Base-by-base conservation (phyloP, 1,284 basidiomycete species). In the Cutaneotrichosporon cutaneum region DNA sequence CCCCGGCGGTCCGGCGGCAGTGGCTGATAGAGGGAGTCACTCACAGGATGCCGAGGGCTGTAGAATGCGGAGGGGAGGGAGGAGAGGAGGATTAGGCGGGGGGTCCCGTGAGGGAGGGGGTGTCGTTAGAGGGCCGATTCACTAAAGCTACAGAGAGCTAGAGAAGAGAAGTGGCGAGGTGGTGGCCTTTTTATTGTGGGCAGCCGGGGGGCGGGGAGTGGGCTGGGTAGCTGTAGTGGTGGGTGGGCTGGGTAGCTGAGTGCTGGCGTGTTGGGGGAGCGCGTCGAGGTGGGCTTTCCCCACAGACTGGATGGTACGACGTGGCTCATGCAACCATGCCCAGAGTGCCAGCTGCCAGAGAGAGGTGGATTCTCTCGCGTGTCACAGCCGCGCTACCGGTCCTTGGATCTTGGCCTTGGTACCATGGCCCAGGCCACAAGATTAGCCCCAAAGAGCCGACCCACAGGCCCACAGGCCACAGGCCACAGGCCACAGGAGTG, bases 81-180 rank as follows among this genome's bases (percentile, higher is more conserved):
- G 55, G 36, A 21, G 48, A 42, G 50, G 54, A 21, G 36, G 48
- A 60, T 51, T 56, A 44, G 51, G 36, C 27, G 52, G 62, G 32
- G 56, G 21, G 54, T 55, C 52, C 47, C 53, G 50, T 39, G 50
- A 60, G 51, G 32, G 56, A 50, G 45, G 36, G 39, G 35, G 55
- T 51, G n/a, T 48, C 45, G 59, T 16, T 51, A 51, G 26, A 51
- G 50, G 54, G 45, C 54, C 48, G 48, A 59, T 55, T 56, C 48
- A 65, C 63, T 65, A 65, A 62, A 65, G 60, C 63, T 65, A 60
- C 63, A 65, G 48, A 42, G 60, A 65, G 63, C 60, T 62, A 62
- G 52, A 55, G 55, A 50, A 58, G 42, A 50, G 48, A 53, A 26
- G 45, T 22, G 35, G 27, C 55, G 13, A 18, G 47, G 47, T 13